Base-by-base conservation (phyloP, 306 rosid genomes). In the Castanospermum australe region DNA sequence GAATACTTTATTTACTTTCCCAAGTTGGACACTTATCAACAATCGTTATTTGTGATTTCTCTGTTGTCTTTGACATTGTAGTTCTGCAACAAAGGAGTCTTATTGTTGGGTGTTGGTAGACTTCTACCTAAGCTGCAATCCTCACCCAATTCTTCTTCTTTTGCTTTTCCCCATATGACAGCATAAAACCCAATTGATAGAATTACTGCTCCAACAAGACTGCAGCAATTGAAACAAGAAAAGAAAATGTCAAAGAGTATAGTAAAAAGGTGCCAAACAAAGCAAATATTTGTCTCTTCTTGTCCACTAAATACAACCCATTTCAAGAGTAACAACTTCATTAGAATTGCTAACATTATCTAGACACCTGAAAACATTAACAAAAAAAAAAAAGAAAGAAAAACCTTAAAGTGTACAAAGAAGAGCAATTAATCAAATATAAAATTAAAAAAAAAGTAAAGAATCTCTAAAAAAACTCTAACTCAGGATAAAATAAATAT, bases 101-200 rank as follows among this genome's bases (percentile, higher is more conserved):
- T 78, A 2, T 11, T 54, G 24, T 25, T 21, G 1, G 71, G 67
- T 8, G 71, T 28, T 39, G 61, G 22, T 63, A n/a, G 20, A 24
- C 45, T 42, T 61, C 45, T 68, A 25, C 21, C 12, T 14, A 35
- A 21, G 7, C 35, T 73, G 17, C 47, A 39, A 3, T 61, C 60
- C 28, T 38, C 67, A 69, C 35, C 25, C 22, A 39, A 21, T 61
- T 84, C 75, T 50, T 76, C 88, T 73, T 87, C 90, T 44, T 85
- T 80, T 44, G 88, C 86, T 64, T 87, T 91, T 5, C 88, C 89
- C 93, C 90, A 91, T 68, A 87, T 66, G 2, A 89, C 87, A 14
- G 81, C 88, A 67, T 86, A 89, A 79, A 91, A 89, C 25, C 96
- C 92, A 73, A 84, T 25, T n/a, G 92, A 76, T 17, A 92, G 59